Base-by-base conservation (phyloP, 768 basidiomycete species). In the Mycena indigotica region DNA sequence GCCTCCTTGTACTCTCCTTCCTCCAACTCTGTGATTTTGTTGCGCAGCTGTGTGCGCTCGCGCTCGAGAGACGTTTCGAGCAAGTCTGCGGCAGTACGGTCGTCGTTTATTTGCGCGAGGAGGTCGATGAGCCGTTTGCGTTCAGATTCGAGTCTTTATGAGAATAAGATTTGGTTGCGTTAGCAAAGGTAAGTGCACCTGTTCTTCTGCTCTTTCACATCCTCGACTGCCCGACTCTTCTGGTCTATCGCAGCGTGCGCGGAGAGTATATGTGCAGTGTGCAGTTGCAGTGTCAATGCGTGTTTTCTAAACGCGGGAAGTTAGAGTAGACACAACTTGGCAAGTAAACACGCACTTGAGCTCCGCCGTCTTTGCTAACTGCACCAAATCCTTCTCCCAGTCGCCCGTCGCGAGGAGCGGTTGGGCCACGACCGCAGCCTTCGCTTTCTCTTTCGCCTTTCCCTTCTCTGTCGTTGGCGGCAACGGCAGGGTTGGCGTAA, bases 361-460 rank as follows among this genome's bases (percentile, higher is more conserved):
- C 69, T 93, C 91, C 8, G 91, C 91, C 1, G 89, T 91, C 75
- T 90, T 93, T 5, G 91, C 91, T 12, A 93, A 80, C 52, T 93
- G 89, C 28, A 93, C 87, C 40, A 93, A 80, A 71, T 91, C 89
- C 65, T 87, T 88, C 25, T 89, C 91, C 91, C 91, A 93, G 70
- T 93, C 90, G 8, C 90, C 91, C 19, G 84, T 86, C 3, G 91
- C 89, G 49, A 93, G 80, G 50, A 56, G 63, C 38, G 61, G 67
- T 62, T 55, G 53, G 16, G 71, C 58, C 41, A 62, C 39, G 53
- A 63, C 54, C 52, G 72, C 61, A 54, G 68, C 56, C 63, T 71
- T 62, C 73, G 77, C 30, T 62, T 70, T 63, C 65, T 71, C 23
- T 70, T 66, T 45, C 56, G 69, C 44, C 24, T 21, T 12, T 60